Conservation (phyloP, 495 filamentous ascomycete genomes). For the Xylaria venustula region DNA sequence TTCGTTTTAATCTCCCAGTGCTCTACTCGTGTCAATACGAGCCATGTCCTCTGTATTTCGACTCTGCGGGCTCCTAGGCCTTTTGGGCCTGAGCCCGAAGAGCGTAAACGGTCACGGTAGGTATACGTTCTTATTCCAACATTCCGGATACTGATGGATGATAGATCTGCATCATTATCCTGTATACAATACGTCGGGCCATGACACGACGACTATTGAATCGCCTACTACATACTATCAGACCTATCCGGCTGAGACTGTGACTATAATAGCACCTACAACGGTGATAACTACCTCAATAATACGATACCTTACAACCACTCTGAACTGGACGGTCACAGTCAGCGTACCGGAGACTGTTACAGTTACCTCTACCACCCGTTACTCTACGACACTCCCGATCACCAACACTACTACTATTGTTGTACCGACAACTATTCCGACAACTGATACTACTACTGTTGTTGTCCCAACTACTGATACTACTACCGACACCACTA, state of each 20-base stretch:
- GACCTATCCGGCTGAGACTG: background rate
- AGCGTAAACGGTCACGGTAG: constrained; percentile 10
- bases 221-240: constrained; percentile 15
- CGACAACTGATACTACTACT: constrained; percentile 9
- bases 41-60: background rate
- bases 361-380: background rate
- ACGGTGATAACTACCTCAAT: background rate
- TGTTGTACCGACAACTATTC: constrained; percentile 1
- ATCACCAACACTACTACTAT: background rate
- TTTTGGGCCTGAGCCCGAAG: constrained; percentile 9
- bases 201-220: constrained; percentile 11
- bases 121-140: background rate
- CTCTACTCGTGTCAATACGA: background rate
- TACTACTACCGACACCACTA: no score
- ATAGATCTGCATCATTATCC: constrained; percentile 11
- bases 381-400: background rate
- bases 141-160: background rate
- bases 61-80: background rate
- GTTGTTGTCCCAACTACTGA: background rate
- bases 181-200: background rate
- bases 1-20: no score
- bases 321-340: background rate
- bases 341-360: background rate
- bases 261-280: background rate
- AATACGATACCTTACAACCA: background rate